These are phyloP conservation scores for Sarocladiaceae sp. DNA, from an alignment of 2,329 filamentous ascomycete species.

Conservation along the genomic window DNA sequence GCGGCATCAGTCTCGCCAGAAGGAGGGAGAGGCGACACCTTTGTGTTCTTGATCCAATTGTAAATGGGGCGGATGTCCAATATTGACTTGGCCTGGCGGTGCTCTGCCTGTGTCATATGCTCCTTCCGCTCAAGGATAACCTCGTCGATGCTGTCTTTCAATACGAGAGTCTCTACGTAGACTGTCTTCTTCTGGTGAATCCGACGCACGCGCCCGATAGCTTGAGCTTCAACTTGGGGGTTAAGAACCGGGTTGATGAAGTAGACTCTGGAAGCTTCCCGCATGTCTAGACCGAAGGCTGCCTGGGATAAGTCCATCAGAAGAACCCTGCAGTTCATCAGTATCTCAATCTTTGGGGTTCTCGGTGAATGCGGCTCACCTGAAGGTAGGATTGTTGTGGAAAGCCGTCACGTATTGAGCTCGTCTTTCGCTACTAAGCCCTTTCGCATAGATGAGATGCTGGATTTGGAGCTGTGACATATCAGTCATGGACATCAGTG, in stretches of 20 bases:
- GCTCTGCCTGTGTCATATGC: constrained; percentile 66
- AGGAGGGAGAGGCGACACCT: constrained; percentile 31
- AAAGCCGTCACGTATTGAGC: constrained; percentile 75
- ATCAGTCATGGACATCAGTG: constrained; percentile 11
- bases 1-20: constrained; percentile 26
- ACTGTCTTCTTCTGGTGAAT: constrained; percentile 79
- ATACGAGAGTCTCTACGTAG: constrained; percentile 76
- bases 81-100: constrained; percentile 48
- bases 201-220: constrained; percentile 81
- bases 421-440: constrained; percentile 53
- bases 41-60: constrained; percentile 51
- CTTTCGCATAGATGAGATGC: constrained; percentile 62
- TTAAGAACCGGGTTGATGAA: constrained; percentile 87
- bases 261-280: constrained; percentile 75
- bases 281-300: constrained; percentile 81
- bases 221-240: constrained; percentile 79
- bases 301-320: constrained; percentile 90
- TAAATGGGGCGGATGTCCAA: constrained; percentile 52
- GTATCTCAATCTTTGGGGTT: not conserved
- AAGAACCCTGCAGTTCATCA: constrained; percentile 50
- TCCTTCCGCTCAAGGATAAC: constrained; percentile 68
- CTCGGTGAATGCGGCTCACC: constrained; percentile 22
- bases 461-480: constrained; percentile 44
- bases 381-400: constrained; percentile 60
- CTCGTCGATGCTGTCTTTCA: constrained; percentile 77